Conservation (phyloP, 495 filamentous ascomycete species). For the Xylaria grammica region DNA sequence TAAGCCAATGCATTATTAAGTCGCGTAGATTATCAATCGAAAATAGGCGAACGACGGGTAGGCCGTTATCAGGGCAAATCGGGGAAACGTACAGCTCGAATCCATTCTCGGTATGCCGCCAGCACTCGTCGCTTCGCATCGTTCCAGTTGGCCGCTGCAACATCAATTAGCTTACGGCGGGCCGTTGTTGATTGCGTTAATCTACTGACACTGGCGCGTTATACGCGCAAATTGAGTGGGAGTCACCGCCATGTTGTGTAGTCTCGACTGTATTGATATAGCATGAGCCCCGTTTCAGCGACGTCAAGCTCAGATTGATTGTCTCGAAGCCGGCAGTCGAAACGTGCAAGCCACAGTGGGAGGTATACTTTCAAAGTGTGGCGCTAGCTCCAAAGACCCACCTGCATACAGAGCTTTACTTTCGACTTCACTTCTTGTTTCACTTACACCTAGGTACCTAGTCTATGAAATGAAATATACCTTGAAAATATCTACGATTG, state of each 20-base stretch:
- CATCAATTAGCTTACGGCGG: conserved; percentile 1
- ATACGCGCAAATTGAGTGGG: conserved; percentile 90
- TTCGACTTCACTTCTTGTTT: too few relatives aligned
- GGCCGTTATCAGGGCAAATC: not conserved
- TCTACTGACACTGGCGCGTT: conserved; percentile 83
- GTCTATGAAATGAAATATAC: too few relatives aligned
- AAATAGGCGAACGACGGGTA: not conserved
- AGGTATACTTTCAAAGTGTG: conserved; percentile 25
- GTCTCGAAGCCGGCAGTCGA: conserved; percentile 7
- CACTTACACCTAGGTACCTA: not conserved
- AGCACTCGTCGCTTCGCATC: conserved; percentile 85
- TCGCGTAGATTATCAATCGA: not conserved
- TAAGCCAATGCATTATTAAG: conserved; percentile 19
- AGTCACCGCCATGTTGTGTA: conserved; percentile 67
- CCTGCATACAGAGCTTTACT: not conserved
- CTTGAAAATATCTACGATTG: too few relatives aligned
- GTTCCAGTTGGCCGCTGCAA: conserved; percentile 78
- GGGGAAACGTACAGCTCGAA: conserved; percentile 77
- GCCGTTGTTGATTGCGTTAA: not conserved
- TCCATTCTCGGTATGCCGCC: conserved; percentile 89
- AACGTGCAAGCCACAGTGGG: conserved; percentile 22
- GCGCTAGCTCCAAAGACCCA: conserved; percentile 17
- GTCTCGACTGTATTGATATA: conserved; percentile 26
- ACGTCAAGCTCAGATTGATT: conserved; percentile 24
- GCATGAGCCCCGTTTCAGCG: conserved; percentile 32